Percentiles rank a stretch among this genome's conserved stretches.
Conservation (phyloP, 805 yeast species). For the Monosporozyma siamensis region DNA sequence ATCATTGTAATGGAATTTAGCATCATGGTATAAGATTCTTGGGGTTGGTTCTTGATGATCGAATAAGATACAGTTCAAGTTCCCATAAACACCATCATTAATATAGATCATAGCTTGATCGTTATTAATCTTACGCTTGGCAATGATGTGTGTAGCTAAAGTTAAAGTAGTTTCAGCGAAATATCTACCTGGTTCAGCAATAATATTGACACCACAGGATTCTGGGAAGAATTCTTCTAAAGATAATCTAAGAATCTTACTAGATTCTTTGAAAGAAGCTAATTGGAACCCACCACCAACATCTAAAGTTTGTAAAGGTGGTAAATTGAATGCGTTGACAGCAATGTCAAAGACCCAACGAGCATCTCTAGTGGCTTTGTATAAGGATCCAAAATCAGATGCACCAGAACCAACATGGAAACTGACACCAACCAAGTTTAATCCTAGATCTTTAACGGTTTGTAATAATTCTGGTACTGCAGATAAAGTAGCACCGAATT, state of each 20-base stretch:
- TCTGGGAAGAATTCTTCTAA: conserved; percentile 53
- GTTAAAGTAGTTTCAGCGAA: conserved; percentile 81
- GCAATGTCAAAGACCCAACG: conserved; percentile 58
- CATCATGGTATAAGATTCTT: conserved; percentile 49
- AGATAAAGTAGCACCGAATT: conserved; percentile 71
- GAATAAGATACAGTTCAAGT: conserved; percentile 84
- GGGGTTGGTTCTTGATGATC: conserved; percentile 84
- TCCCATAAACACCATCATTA: conserved; percentile 94
- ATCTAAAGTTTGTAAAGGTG: conserved; percentile 50
- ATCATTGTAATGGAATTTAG: conserved; percentile 36
- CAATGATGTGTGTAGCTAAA: conserved; percentile 74
- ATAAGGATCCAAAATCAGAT: conserved; percentile 54
- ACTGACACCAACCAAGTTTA: conserved; percentile 75
- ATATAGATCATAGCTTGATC: conserved; percentile 65
- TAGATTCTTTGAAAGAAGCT: conserved; percentile 49
- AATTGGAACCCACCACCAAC: conserved; percentile 90
- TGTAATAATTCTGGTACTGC: conserved; percentile 46
- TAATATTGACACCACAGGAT: conserved; percentile 37
- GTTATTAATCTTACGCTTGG: conserved; percentile 47
- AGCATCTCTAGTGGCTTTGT: conserved; percentile 65
- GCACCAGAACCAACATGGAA: conserved; percentile 97
- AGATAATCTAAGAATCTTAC: conserved; percentile 46
- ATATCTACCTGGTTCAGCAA: conserved; percentile 93
- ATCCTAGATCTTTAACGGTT: conserved; percentile 49
- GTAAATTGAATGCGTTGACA: conserved; percentile 33